Conservation (phyloP, 257 asterid genomes). For the Perilla frutescens region DNA sequence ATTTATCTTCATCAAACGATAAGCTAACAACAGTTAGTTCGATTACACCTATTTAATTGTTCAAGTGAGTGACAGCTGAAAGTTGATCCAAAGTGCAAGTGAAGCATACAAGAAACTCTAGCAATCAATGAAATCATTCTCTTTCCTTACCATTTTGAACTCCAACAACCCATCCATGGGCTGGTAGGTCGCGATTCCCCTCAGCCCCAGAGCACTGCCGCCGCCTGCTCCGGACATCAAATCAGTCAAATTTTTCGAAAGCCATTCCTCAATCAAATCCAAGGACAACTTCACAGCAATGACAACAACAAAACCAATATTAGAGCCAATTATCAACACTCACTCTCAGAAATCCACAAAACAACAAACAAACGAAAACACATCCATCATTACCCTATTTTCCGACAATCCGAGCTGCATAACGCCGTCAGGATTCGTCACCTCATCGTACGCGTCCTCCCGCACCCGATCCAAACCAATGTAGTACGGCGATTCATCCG, state of each 20-base stretch:
- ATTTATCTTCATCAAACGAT: background rate
- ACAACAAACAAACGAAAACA: constrained; percentile 8
- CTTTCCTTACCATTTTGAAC: constrained; percentile 72
- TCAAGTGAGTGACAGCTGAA: background rate
- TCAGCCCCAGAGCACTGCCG: constrained; percentile 48
- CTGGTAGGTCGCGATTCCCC: constrained; percentile 80
- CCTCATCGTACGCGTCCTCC: constrained; percentile 63
- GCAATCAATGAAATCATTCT: background rate
- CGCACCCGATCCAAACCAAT: constrained; percentile 78
- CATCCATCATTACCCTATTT: constrained; percentile 57
- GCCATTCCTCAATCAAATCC: constrained; percentile 91
- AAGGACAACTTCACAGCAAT: constrained; percentile 63
- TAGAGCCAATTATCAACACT: background rate
- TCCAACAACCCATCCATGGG: constrained; percentile 80
- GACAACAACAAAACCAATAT: constrained; percentile 1
- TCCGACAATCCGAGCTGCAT: constrained; percentile 90
- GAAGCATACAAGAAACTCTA: constrained; percentile 8
- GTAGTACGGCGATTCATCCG: constrained; percentile 82
- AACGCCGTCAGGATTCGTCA: constrained; percentile 67
- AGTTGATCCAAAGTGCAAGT: background rate
- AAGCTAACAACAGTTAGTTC: constrained; percentile 1
- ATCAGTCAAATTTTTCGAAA: constrained; percentile 52
- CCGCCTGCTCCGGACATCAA: constrained; percentile 52
- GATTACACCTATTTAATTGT: background rate
- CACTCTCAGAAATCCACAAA: constrained; percentile 21